Base-by-base conservation (phyloP, 2,329 filamentous ascomycete species). In the Diaporthe batatas region DNA sequence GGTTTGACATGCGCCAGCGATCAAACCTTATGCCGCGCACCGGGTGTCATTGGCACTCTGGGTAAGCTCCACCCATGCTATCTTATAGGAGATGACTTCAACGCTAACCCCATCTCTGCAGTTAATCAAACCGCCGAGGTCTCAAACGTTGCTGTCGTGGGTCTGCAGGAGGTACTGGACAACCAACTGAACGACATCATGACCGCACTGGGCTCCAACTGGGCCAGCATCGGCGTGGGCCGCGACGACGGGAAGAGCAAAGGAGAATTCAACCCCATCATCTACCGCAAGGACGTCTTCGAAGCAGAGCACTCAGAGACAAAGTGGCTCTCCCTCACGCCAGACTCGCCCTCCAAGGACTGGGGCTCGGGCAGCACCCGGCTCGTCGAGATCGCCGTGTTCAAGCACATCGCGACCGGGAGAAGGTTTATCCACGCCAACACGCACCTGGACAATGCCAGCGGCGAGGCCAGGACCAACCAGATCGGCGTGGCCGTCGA, bases 221-320 rank as follows among this genome's bases (percentile, higher is more conserved):
- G 89, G 89, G 76, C 81, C 6, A 85, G 85, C 75, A 83, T 91
- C 70, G 90, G 89, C 16, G 85, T 90, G 3, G 89, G 87, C 8
- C 84, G 89, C 29, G 86, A 90, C 62, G 88, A 91, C 79, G 92
- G 92, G 23, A 82, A 84, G 44, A 77, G 85, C 39, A 83, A 83
- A 0, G 92, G 92, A 49, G 92, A 94, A 81, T 93, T 92, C 80
- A 90, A 88, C 1, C 91, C 92, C 3, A 91, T 94, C 75, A 84
- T 94, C 76, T 94, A 91, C 79, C 87, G 86, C 25, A 82, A 84
- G 1, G 78, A 80, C 0, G 76, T 86, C 23, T 91, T 89, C 86
- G 78, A 84, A 18, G 79, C 91, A 6, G 77, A 84, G n/a, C 77
- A 83, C 21, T 89, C 83, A 80, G 82, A 88, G 70, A 91, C 89